Base-by-base conservation (phyloP, 176 grass and related monocot species). In the Pontederia crassipes region DNA sequence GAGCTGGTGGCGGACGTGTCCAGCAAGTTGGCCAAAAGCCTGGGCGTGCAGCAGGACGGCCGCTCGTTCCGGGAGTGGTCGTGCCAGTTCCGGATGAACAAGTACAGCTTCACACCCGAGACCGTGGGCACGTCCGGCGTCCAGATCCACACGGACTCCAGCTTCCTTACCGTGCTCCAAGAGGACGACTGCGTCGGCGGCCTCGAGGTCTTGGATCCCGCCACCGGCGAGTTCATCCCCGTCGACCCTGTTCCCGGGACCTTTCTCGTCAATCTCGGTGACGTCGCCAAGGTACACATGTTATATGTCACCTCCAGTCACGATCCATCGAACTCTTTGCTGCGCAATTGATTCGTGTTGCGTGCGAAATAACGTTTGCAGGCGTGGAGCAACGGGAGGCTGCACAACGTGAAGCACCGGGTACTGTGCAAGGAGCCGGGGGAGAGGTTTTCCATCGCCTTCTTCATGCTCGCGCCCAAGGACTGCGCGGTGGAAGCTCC, bases 141-240 rank as follows among this genome's bases (percentile, higher is more conserved):
- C 73, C 84, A 88, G 72, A 54, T 85, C 54, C 89, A 94, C 73
- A 94, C 89, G 12, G 89, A 88, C 58, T 85, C 81, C 3, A 72
- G 84, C 47, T 88, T 94, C 84, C 71, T 94, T 46, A 88, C 89
- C 67, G 78, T 94, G 55, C 79, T 94, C 45, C 89, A 94, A 67
- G 81, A 94, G 58, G 89, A 94, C 71, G 84, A 85, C 28, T 80
- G 72, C 70, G 89, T 94, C 32, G 84, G 89, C 54, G 89, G 84
- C 20, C 75, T 94, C 17, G 84, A 94, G 80, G 73, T 94, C 45
- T 59, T 85, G 55, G 81, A 94, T 70, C 70, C 76, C 1, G 65
- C 35, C 54, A 8, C 46, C 27, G 78, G 71, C 18, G 57, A 65
- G 26, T 94, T 82, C 72, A 32, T 77, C 4, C 62, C 65, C 54